phyloP scores from a whole-genome alignment of 164 flowering plant species.

The Vitis cinerea region DNA sequence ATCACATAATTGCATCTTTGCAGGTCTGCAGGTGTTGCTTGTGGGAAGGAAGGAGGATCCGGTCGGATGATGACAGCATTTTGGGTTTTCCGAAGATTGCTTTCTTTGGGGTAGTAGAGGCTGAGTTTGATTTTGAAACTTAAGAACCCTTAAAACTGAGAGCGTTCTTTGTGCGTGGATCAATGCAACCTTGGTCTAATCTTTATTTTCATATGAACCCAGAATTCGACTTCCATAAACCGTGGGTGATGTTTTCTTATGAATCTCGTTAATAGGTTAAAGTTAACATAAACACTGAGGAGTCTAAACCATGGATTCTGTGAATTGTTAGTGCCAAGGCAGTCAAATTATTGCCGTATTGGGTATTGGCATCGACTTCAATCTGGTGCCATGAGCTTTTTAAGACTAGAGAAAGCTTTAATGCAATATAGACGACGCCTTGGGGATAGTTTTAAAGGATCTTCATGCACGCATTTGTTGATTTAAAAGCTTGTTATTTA shows the following conservation, averaged over 20 bases:
- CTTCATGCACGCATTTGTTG: no score
- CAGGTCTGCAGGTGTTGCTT: slow-evolving; percentile 44
- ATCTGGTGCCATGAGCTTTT: no score
- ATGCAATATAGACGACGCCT: no score
- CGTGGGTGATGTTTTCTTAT: not conserved
- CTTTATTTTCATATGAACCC: not conserved
- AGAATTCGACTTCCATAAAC: not conserved
- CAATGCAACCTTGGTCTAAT: not conserved
- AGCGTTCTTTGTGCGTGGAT: not conserved
- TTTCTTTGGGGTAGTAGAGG: slow-evolving; percentile 7
- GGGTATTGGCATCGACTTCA: no score
- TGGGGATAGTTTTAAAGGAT: no score
- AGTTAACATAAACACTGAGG: no score
- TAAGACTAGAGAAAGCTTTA: no score
- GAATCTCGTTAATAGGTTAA: not conserved
- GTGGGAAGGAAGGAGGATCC: slow-evolving; percentile 11
- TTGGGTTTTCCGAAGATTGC: slow-evolving; percentile 5
- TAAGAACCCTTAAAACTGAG: slow-evolving; percentile 10
- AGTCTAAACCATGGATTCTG: no score
- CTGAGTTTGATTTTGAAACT: not conserved
- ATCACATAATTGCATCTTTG: slow-evolving; percentile 36
- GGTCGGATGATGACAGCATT: slow-evolving; percentile 4
- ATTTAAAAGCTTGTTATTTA: no score
- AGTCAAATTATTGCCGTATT: no score
- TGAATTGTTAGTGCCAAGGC: no score